Base-by-base conservation (phyloP, 202 grass and related monocot genomes). In the Musa balbisiana region DNA sequence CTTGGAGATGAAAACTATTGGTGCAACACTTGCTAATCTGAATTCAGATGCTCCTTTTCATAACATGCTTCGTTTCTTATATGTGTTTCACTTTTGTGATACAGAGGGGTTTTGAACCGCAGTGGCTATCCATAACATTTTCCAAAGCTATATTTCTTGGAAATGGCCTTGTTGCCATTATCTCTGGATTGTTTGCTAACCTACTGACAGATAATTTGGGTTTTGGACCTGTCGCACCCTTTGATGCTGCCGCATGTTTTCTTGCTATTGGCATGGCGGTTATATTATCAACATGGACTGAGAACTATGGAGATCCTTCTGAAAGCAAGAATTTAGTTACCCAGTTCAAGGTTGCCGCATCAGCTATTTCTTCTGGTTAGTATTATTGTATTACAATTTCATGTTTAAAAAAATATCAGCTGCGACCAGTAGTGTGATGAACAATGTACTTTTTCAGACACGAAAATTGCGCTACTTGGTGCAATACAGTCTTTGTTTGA, bases 401-500 rank as follows among this genome's bases (percentile, higher is more conserved):
- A 9, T 52, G 19, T 52, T 51, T 65, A 3, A 63, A 51, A 1
- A 65, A 25, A 25, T 64, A 24, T 65, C 62, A 55, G 14, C 65
- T 2, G 58, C 21, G 2, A 64, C 19, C 62, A 27, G 9, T 9
- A 53, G 2, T 53, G 25, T 77, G 21, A 24, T 27, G 0, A n/a
- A 43, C 25, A 26, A 64, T 27, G 3, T 65, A n/a, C 65, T 21
- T 52, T 65, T 75, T 64, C 75, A 77, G 75, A 77, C 53, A 62
- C 64, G 21, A 77, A 77, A 65, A 77, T 77, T 77, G 58, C 49
- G 17, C 66, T 77, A 50, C 62, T 77, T 17, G 75, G 75, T 65
- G 75, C 75, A 25, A 77, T 77, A 65, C 75, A 77, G n/a, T 77
- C 75, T 11, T 22, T 77, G 59, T 77, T 77, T 77, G 75, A 77